Percentiles rank a stretch among this genome's conserved stretches.
phyloP scores from a whole-genome alignment of 805 yeast species.

The Spathaspora boniae region DNA sequence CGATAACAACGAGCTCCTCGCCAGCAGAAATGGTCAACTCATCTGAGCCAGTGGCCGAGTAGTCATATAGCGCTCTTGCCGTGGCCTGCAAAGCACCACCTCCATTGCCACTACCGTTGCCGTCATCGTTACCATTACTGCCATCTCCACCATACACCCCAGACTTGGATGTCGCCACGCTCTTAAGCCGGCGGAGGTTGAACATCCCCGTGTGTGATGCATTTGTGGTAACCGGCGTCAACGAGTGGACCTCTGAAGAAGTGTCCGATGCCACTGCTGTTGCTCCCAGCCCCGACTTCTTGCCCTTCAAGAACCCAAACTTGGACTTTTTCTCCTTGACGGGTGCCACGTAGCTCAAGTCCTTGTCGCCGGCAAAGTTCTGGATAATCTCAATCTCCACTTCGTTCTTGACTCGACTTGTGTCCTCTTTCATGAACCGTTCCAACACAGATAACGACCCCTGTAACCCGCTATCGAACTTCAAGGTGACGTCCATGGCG shows the following conservation, averaged over 20 bases:
- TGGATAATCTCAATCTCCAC: constrained; percentile 91
- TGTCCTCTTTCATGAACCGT: constrained; percentile 69
- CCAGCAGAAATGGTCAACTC: constrained; percentile 64
- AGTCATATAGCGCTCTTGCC: constrained; percentile 57
- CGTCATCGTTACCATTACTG: constrained; percentile 6
- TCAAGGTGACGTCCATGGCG: constrained; percentile 39
- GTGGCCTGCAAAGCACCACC: background rate
- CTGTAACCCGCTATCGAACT: constrained; percentile 52
- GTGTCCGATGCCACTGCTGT: constrained; percentile 8
- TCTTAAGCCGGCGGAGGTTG: constrained; percentile 33
- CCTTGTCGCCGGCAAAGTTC: constrained; percentile 74
- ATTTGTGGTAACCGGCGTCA: constrained; percentile 30
- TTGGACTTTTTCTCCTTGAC: constrained; percentile 52
- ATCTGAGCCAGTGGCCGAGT: constrained; percentile 68
- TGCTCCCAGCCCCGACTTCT: constrained; percentile 11
- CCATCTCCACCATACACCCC: constrained; percentile 10
- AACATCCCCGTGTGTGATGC: constrained; percentile 32
- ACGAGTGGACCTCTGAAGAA: constrained; percentile 27
- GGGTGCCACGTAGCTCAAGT: constrained; percentile 55
- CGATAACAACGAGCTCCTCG: constrained; percentile 55
- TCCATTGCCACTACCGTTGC: constrained; percentile 27
- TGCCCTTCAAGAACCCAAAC: constrained; percentile 49
- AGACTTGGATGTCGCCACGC: constrained; percentile 21
- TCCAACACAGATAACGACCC: constrained; percentile 53
- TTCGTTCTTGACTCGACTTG: constrained; percentile 67